These are phyloP conservation scores for Hanseniaspora sp. DNA, from an alignment of 1,139 yeast genomes.

Conservation along the genomic window DNA sequence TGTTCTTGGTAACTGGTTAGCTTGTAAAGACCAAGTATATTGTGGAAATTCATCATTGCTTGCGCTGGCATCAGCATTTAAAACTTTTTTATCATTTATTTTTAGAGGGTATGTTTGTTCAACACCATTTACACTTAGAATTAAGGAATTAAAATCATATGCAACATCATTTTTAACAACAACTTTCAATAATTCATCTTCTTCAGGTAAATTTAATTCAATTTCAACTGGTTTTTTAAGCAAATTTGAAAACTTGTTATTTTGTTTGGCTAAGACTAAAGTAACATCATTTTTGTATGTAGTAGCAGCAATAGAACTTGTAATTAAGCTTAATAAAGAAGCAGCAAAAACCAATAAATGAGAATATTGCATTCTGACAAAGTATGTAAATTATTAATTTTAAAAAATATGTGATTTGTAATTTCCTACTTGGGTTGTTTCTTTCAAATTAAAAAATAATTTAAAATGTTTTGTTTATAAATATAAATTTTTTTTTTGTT, in stretches of 20 bases:
- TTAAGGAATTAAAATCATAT: slow-evolving; percentile 7
- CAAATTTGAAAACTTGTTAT: not conserved
- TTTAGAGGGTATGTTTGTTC: slow-evolving; percentile 15
- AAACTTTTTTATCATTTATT: not conserved
- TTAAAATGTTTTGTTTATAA: no score
- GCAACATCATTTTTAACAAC: slow-evolving; percentile 4
- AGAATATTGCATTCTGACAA: not conserved
- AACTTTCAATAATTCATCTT: slow-evolving; percentile 10
- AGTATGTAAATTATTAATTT: not conserved
- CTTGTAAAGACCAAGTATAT: slow-evolving; percentile 14
- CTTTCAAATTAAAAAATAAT: not conserved
- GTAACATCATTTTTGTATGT: slow-evolving; percentile 3
- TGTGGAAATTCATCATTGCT: not conserved
- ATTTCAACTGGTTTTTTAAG: not conserved
- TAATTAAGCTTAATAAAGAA: not conserved
- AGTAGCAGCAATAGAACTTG: not conserved
- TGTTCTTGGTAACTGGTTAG: slow-evolving; percentile 12
- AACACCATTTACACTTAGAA: slow-evolving; percentile 3
- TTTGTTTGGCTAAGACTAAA: slow-evolving; percentile 11
- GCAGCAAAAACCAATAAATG: not conserved
- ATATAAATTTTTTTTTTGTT: no score
- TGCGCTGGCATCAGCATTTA: not conserved
- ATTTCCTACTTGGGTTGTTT: not conserved
- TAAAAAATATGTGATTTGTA: not conserved
- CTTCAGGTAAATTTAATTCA: slow-evolving; percentile 12